Base-by-base conservation (phyloP, 495 filamentous ascomycete species). In the Penicillium parvum region DNA sequence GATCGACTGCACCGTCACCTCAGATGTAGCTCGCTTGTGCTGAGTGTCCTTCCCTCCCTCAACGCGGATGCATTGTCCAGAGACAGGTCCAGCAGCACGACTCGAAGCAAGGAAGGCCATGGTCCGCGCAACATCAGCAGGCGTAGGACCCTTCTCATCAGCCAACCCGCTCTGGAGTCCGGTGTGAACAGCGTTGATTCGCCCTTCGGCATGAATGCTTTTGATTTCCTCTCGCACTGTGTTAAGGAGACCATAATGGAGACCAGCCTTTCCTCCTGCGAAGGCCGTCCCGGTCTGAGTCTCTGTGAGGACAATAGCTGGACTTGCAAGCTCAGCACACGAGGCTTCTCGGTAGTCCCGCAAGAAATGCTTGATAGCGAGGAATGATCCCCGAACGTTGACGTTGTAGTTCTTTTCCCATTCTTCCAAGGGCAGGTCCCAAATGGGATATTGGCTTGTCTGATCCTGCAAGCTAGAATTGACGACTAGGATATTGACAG, bases 311-410 rank as follows among this genome's bases (percentile, higher is more conserved):
- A 79, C 76, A 36, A 79, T 73, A 3, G 75, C 66, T 0, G 77
- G 63, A 35, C 75, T 78, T 4, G 64, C 58, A 4, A 79, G 37
- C 52, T 74, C 66, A n/a, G 44, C 49, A 0, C 47, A 48, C 5
- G 52, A 37, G 12, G 54, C 45, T 14, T 53, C 46, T 48, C 78
- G 74, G 14, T 45, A 34, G 3, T 52, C 33, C 7, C 63, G 62
- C 7, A 81, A 62, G 60, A 79, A 79, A 40, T 77, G 69, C 43
- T 81, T 81, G 49, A 79, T 75, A 17, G 74, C 74, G 0, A 81
- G 62, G 49, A 78, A 80, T 5, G 74, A 76, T 5, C 74, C 74
- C 12, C 71, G 71, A 10, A 72, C 58, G 42, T 78, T 78, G 22
- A 57, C 60, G 9, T 56, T 59, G 52, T 78, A 76, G 0, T 65